Base-by-base conservation (phyloP, 2,329 filamentous ascomycete species). In the Coniochaeta sp. region DNA sequence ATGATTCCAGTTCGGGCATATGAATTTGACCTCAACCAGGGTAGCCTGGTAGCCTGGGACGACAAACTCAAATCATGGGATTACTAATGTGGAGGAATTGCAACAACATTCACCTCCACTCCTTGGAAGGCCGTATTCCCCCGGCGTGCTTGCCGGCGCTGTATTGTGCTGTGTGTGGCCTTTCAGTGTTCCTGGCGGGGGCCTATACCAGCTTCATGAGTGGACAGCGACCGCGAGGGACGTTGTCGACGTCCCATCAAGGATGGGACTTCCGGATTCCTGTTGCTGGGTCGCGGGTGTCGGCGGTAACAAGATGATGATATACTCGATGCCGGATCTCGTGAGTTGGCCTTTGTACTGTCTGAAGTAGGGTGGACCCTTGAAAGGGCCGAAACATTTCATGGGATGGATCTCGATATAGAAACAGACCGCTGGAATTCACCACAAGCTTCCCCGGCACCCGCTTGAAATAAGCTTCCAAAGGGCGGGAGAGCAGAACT, bases 31-130 rank as follows among this genome's bases (percentile, higher is more conserved):
- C 26, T 38, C 30, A 56, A 22, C 54, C 34, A 14, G 52, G 17
- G 3, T n/a, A 56, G 54, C 26, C 47, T 17, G 17, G 3, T n/a
- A 56, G 54, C 26, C 47, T 17, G 14, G 30, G 26, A 22, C 4
- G 30, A 56, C 30, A 56, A 56, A 56, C 54, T 56, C 54, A 38
- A 56, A 56, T 56, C 54, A 56, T 56, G 22, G 26, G 47, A 52
- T 56, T 56, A 34, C 14, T 34, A 7, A 56, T 56, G 9, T 6
- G 3, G 22, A 52, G 24, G 24, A 12, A 52, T 16, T 17, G 47
- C 47, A 28, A 30, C 24, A 52, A 14, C 47, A 30, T 9, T 30
- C 26, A 36, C 6, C 47, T n/a, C n/a, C n/a, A n/a, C 44, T 30
- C 22, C 30, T 52, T 26, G 47, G 47, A 30, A 52, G 16, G 8